These are phyloP conservation scores for Stemphylium vesicarium DNA, from an alignment of 2,329 filamentous ascomycete species.

Conservation along the genomic window DNA sequence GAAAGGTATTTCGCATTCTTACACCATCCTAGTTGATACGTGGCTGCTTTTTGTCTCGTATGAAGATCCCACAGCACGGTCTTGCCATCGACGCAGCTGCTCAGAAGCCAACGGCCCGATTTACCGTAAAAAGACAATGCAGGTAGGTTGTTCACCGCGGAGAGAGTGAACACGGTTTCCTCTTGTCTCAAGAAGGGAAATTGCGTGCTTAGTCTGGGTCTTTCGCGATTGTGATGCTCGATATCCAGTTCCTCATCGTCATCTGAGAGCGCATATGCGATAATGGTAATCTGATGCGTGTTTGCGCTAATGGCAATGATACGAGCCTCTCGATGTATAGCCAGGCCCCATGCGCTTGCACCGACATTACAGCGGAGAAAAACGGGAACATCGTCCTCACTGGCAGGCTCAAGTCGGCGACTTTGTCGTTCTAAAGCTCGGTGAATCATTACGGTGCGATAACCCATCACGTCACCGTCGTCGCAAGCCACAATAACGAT, in stretches of 20 bases:
- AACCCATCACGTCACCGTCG: slow-evolving; percentile 61
- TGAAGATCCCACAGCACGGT: slow-evolving; percentile 57
- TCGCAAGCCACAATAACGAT: slow-evolving; percentile 61
- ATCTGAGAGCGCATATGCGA: slow-evolving; percentile 61
- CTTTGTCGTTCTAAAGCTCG: slow-evolving; percentile 22
- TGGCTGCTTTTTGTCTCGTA: slow-evolving; percentile 16
- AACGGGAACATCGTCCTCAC: slow-evolving; percentile 54
- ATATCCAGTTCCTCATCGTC: neutral
- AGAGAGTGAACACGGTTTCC: slow-evolving; percentile 31
- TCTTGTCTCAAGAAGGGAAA: slow-evolving; percentile 35
- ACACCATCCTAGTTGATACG: slow-evolving; percentile 37
- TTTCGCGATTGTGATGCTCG: neutral
- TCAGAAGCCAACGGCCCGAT: slow-evolving; percentile 62
- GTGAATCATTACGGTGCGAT: slow-evolving; percentile 42
- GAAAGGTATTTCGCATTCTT: slow-evolving; percentile 13
- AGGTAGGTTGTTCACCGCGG: slow-evolving; percentile 59
- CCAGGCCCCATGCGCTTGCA: slow-evolving; percentile 84
- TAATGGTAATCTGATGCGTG: slow-evolving; percentile 63
- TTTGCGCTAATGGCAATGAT: slow-evolving; percentile 89
- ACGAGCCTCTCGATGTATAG: slow-evolving; percentile 79
- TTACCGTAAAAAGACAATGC: slow-evolving; percentile 65
- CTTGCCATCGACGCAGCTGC: slow-evolving; percentile 61
- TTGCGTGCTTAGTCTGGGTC: slow-evolving; percentile 9
- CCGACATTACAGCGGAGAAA: slow-evolving; percentile 81
- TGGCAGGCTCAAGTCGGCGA: slow-evolving; percentile 12